Conservation (phyloP, 1,284 basidiomycete species). For the Cryptococcus deneoformans region DNA sequence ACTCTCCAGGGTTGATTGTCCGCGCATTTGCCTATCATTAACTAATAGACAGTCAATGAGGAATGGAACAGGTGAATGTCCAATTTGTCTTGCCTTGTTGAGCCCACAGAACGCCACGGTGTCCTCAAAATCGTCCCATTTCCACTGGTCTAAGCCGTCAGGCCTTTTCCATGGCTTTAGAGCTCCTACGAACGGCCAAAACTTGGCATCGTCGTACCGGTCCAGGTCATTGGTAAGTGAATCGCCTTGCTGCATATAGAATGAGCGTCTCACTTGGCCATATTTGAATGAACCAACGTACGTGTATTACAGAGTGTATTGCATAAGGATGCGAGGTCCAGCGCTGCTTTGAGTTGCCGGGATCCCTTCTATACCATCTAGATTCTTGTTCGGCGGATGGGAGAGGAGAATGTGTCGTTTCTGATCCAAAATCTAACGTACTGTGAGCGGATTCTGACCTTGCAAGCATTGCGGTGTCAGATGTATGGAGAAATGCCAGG, state of each 20-base stretch:
- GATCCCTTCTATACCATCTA: too few species aligned
- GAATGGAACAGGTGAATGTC: background rate
- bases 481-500: too few species aligned
- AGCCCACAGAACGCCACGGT: slow-evolving; percentile 6
- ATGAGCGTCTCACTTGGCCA: background rate
- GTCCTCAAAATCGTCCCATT: slow-evolving; percentile 8
- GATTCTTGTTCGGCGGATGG: too few species aligned
- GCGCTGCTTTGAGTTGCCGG: too few species aligned
- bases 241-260: background rate
- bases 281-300: background rate
- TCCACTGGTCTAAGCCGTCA: background rate
- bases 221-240: background rate
- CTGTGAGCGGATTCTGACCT: too few species aligned
- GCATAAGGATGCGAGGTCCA: too few species aligned
- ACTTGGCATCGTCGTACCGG: slow-evolving; percentile 8
- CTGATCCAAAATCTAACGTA: too few species aligned
- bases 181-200: slow-evolving; percentile 15
- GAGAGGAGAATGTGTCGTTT: too few species aligned
- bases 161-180: slow-evolving; percentile 4
- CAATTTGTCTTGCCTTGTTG: background rate
- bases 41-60: background rate
- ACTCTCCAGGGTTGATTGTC: too few species aligned
- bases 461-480: too few species aligned
- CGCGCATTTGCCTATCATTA: too few species aligned
- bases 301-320: too few species aligned